Evolutionary conservation across 495 filamentous ascomycete genomes (phyloP).

Genomic region (Barbatosphaeria neglecta): DNA sequence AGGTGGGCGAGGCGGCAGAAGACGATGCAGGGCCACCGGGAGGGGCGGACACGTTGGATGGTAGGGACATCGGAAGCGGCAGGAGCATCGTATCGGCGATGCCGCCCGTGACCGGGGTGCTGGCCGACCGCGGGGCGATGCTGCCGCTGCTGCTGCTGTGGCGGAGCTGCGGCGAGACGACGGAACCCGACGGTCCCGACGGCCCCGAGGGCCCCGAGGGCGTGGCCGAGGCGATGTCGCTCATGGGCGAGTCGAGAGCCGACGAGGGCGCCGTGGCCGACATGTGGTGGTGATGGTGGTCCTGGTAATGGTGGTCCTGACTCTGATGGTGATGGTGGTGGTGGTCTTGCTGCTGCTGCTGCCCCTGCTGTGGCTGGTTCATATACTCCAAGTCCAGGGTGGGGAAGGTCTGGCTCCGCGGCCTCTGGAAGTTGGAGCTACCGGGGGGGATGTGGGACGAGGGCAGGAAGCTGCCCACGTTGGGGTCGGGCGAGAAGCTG

Average conservation of each 20-base stretch:
- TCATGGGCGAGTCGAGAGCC: constrained; percentile 59
- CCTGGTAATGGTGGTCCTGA: constrained; percentile 57
- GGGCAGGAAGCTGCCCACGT: constrained; percentile 56
- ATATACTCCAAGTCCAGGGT: constrained; percentile 62
- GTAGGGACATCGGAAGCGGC: no score
- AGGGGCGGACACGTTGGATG: no score
- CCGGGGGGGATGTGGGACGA: constrained; percentile 48
- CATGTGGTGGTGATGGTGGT: constrained; percentile 51
- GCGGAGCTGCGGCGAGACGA: constrained; percentile 39
- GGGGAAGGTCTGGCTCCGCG: constrained; percentile 87
- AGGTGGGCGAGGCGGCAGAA: constrained; percentile 41
- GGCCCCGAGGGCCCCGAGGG: no score
- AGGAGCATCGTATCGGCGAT: constrained; percentile 22
- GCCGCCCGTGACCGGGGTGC: constrained; percentile 25
- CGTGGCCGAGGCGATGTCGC: constrained; percentile 41
- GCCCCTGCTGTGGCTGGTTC: constrained; percentile 48
- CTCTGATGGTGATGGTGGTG: constrained; percentile 50
- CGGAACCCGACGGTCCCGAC: constrained; percentile 42
- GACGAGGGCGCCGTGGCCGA: constrained; percentile 45
- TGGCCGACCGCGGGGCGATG: constrained; percentile 31
- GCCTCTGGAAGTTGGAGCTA: constrained; percentile 52
- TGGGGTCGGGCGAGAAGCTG: constrained; percentile 63
- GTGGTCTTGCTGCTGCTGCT: constrained; percentile 55
- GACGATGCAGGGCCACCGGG: no score
- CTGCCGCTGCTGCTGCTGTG: constrained; percentile 44